phyloP scores from a whole-genome alignment of 768 basidiomycete genomes.

The Lactarius evosmus region DNA sequence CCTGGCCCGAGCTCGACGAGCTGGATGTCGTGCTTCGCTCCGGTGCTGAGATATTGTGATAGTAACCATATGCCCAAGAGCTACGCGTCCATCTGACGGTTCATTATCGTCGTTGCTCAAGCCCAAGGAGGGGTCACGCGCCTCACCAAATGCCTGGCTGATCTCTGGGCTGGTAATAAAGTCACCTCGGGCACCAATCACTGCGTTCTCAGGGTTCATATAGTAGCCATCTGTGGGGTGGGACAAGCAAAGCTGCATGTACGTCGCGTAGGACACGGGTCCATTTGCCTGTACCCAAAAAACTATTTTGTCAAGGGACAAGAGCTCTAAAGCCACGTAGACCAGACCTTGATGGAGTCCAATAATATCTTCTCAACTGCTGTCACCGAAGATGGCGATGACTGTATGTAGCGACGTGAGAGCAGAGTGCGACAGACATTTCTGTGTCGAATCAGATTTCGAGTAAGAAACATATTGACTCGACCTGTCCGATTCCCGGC shows the following conservation, averaged over 20 bases:
- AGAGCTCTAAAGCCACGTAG: neutral
- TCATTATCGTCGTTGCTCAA: slow-evolving; percentile 39
- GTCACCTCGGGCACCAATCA: slow-evolving; percentile 87
- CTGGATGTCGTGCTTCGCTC: slow-evolving; percentile 50
- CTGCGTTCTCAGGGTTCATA: slow-evolving; percentile 64
- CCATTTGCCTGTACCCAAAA: slow-evolving; percentile 64
- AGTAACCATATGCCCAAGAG: slow-evolving; percentile 85
- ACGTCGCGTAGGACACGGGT: slow-evolving; percentile 81
- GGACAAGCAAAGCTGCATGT: slow-evolving; percentile 88
- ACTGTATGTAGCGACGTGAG: slow-evolving; percentile 8
- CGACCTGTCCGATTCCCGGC: neutral
- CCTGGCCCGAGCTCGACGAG: slow-evolving; percentile 94
- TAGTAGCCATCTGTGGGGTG: slow-evolving; percentile 95
- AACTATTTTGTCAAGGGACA: neutral
- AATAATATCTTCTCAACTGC: slow-evolving; percentile 61
- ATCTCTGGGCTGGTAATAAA: slow-evolving; percentile 98
- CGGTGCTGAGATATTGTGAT: slow-evolving; percentile 64
- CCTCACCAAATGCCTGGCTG: slow-evolving; percentile 95
- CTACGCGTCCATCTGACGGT: slow-evolving; percentile 44
- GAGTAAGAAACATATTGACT: slow-evolving; percentile 16
- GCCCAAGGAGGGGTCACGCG: slow-evolving; percentile 37
- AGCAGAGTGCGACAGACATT: neutral
- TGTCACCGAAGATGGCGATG: slow-evolving; percentile 11
- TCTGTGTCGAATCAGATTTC: slow-evolving; percentile 1
- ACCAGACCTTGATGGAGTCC: slow-evolving; percentile 65